Conservation (phyloP, 2,329 filamentous ascomycete genomes). For the Trichoderma sp. region DNA sequence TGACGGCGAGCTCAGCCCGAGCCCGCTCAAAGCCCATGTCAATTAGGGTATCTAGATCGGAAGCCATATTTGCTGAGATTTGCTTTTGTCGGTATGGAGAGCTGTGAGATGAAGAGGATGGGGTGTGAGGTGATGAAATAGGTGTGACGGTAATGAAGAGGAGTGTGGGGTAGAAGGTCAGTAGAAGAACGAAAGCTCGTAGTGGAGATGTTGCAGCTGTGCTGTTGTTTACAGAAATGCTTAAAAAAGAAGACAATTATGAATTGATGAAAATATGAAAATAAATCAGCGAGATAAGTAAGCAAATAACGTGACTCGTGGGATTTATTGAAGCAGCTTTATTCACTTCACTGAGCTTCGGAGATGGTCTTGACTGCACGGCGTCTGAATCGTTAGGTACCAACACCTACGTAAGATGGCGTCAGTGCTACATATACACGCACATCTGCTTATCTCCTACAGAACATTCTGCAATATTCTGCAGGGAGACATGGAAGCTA, state of each 20-base stretch:
- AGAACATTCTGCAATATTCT: not conserved
- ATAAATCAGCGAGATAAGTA: not conserved
- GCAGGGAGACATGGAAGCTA: not conserved
- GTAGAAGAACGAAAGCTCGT: not conserved
- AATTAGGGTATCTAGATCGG: constrained; percentile 60
- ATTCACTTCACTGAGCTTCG: not conserved
- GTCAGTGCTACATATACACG: not conserved
- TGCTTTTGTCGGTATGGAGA: not conserved
- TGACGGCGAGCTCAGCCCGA: constrained; percentile 78
- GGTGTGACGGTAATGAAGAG: not conserved
- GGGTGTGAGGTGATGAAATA: constrained; percentile 1
- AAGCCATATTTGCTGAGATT: constrained; percentile 38
- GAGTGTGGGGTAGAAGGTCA: constrained; percentile 10
- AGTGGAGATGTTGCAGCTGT: not conserved
- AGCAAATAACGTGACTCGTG: not conserved
- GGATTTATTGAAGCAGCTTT: not conserved
- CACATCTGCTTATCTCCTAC: not conserved
- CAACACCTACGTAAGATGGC: constrained; percentile 17
- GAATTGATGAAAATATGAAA: not conserved
- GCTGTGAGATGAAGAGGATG: not conserved
- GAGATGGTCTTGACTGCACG: not conserved
- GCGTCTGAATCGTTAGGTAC: not conserved
- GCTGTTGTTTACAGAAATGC: not conserved
- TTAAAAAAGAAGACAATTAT: not conserved
- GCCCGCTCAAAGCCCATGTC: constrained; percentile 82